Conservation (phyloP, 495 filamentous ascomycete species). For the Neurospora intermedia region DNA sequence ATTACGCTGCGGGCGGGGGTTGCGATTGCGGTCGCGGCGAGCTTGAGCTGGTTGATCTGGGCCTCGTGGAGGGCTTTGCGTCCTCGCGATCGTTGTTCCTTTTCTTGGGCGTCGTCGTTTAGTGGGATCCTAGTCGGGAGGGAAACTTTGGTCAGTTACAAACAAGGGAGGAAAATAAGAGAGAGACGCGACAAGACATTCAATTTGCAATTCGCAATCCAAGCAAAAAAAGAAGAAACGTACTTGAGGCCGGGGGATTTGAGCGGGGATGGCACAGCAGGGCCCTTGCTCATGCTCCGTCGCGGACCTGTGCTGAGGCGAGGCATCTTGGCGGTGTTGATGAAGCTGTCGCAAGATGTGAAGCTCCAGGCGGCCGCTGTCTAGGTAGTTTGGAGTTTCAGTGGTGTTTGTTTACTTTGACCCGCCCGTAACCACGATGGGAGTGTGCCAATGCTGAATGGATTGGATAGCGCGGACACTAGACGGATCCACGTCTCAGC, state of each 20-base stretch:
- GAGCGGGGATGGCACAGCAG: slow-evolving; percentile 7
- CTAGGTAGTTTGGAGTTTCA: not conserved
- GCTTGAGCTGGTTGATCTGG: slow-evolving; percentile 84
- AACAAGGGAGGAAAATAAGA: fast-evolving
- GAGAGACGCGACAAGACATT: not conserved
- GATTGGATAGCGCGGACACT: not conserved
- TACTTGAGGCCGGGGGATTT: slow-evolving; percentile 18
- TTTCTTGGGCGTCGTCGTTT: slow-evolving; percentile 91
- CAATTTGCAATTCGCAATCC: slow-evolving; percentile 31
- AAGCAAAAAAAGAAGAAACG: slow-evolving; percentile 45
- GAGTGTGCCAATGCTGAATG: not conserved
- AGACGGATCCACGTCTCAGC: not conserved
- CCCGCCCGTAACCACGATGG: not conserved
- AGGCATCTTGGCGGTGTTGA: slow-evolving; percentile 47
- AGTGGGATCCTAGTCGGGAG: slow-evolving; percentile 59
- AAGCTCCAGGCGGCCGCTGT: not conserved
- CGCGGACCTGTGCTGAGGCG: slow-evolving; percentile 54
- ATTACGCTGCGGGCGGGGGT: slow-evolving; percentile 63
- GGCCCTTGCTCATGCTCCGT: slow-evolving; percentile 41
- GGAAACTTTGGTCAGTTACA: not conserved
- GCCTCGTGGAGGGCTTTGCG: slow-evolving; percentile 80
- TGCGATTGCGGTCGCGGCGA: slow-evolving; percentile 49
- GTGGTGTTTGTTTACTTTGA: slow-evolving; percentile 19
- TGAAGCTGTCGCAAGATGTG: slow-evolving; percentile 3
- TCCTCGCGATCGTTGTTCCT: slow-evolving; percentile 76